These are phyloP conservation scores for Phytophthora ohioensis DNA, from an alignment of 352 stramenopile genomes.

Conservation along the genomic window DNA sequence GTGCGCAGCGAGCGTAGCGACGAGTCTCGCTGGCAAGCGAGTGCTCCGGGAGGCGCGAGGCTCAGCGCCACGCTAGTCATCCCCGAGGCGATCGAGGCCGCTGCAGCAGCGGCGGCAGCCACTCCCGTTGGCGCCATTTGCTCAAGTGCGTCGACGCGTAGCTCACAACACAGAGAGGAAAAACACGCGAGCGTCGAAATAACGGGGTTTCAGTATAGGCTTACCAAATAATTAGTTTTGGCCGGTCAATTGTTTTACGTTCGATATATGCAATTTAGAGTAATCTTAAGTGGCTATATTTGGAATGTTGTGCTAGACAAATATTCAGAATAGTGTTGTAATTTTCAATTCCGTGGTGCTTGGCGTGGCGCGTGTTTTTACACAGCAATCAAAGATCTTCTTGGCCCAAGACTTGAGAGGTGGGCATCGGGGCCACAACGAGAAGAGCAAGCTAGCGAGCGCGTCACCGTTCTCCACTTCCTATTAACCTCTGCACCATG, in stretches of 20 bases:
- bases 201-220: slow-evolving; percentile 1
- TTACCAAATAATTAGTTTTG: slow-evolving; percentile 1
- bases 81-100: slow-evolving; percentile 14
- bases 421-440: slow-evolving; percentile 34
- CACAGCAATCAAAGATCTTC: slow-evolving; percentile 34
- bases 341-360: slow-evolving; percentile 37
- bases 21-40: slow-evolving; percentile 76
- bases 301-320: neutral
- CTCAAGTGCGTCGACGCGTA: slow-evolving; percentile 3
- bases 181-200: slow-evolving; percentile 20
- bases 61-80: slow-evolving; percentile 10
- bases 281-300: neutral
- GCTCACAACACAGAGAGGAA: slow-evolving; percentile 2
- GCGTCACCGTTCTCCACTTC: slow-evolving; percentile 8
- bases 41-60: slow-evolving; percentile 51
- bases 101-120: slow-evolving; percentile 28
- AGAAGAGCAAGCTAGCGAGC: slow-evolving; percentile 30
- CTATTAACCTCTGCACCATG: slow-evolving; percentile 18
- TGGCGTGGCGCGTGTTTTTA: slow-evolving; percentile 37
- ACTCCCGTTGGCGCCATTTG: slow-evolving; percentile 32
- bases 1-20: slow-evolving; percentile 62
- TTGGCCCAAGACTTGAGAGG: neutral
- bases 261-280: neutral
- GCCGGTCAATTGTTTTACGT: neutral
- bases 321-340: neutral